These are phyloP conservation scores for Sugiyamaella neomexicana DNA, from an alignment of 1,139 yeast species.

Conservation along the genomic window DNA sequence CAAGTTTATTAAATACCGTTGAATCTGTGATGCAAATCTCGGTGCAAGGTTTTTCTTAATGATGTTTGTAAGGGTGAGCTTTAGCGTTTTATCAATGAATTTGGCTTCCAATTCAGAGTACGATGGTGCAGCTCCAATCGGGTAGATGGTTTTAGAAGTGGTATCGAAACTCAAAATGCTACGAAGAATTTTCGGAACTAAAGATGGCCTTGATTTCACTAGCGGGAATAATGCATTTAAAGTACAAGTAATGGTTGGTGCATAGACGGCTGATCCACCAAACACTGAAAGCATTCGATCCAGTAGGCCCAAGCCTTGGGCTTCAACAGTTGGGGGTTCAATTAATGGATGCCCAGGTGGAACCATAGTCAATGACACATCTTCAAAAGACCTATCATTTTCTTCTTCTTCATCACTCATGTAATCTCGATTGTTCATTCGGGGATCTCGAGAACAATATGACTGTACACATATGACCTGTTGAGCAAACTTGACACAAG, in stretches of 20 bases:
- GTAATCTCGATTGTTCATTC: slow-evolving; percentile 24
- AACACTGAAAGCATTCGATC: slow-evolving; percentile 63
- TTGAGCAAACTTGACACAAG: slow-evolving; percentile 70
- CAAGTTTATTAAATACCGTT: slow-evolving; percentile 37
- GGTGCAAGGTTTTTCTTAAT: slow-evolving; percentile 35
- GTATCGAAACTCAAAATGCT: slow-evolving; percentile 41
- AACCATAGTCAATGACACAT: slow-evolving; percentile 60
- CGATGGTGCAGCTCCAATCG: slow-evolving; percentile 13
- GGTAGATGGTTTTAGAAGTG: slow-evolving; percentile 29
- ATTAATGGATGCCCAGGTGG: slow-evolving; percentile 69
- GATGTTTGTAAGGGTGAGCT: slow-evolving; percentile 39
- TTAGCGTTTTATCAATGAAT: slow-evolving; percentile 43
- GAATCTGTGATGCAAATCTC: slow-evolving; percentile 32
- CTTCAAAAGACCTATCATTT: slow-evolving; percentile 31
- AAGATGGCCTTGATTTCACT: slow-evolving; percentile 38
- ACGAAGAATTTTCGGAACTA: slow-evolving; percentile 38
- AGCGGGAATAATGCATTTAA: slow-evolving; percentile 41
- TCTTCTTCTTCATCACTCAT: slow-evolving; percentile 14
- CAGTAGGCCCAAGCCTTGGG: slow-evolving; percentile 69
- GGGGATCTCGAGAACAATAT: slow-evolving; percentile 45
- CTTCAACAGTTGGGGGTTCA: slow-evolving; percentile 54
- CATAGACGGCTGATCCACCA: slow-evolving; percentile 48
- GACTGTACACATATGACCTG: slow-evolving; percentile 71
- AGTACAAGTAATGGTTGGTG: slow-evolving; percentile 33
- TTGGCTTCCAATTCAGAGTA: slow-evolving; percentile 35